A percentile compares a stretch with the other conserved stretches of the same genome.
Conservation (phyloP, 345 rosid species). For the Passiflora organensis region DNA sequence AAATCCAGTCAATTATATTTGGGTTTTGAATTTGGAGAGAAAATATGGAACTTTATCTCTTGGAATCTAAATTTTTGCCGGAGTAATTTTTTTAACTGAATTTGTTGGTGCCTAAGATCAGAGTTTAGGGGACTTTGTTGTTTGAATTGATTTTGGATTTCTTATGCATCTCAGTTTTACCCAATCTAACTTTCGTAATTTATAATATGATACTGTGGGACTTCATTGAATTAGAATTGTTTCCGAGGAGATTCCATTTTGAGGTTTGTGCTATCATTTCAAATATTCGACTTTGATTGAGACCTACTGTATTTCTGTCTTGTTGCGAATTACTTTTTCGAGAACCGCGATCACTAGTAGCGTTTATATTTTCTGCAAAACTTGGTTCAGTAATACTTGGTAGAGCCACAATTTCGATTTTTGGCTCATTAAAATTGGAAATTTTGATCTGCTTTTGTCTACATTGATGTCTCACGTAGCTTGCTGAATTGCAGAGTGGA, state of each 20-base stretch:
- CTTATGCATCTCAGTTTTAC: too few relatives aligned
- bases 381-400: neutral
- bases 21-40: too few relatives aligned
- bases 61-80: too few relatives aligned
- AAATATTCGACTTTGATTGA: neutral
- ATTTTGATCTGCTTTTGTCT: neutral
- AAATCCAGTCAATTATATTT: too few relatives aligned
- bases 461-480: neutral
- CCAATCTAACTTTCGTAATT: too few relatives aligned
- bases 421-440: neutral
- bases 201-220: too few relatives aligned
- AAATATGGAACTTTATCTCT: too few relatives aligned
- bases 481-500: constrained; percentile 62
- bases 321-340: neutral
- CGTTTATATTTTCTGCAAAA: neutral
- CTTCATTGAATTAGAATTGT: too few relatives aligned
- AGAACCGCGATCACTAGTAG: neutral
- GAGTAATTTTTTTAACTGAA: too few relatives aligned
- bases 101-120: too few relatives aligned
- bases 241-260: neutral
- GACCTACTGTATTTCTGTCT: neutral
- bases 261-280: neutral
- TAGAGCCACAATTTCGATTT: neutral
- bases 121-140: too few relatives aligned
- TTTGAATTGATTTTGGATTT: too few relatives aligned